Percentiles rank a stretch among this genome's conserved stretches.
phyloP scores from a whole-genome alignment of 345 rosid species.

The Mangifera indica region DNA sequence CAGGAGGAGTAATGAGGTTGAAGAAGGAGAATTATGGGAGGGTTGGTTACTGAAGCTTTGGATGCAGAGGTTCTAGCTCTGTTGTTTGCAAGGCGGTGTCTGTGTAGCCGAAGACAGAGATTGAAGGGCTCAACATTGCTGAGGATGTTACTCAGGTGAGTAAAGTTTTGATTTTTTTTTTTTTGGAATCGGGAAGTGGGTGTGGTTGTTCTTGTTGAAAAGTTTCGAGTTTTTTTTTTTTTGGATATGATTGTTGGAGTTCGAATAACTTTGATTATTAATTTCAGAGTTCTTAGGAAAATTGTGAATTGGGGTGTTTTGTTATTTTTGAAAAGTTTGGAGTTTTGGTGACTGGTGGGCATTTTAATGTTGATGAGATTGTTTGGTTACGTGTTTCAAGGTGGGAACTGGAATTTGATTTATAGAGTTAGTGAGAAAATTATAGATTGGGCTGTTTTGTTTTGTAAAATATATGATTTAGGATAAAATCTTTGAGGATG shows the following conservation, averaged over 20 bases:
- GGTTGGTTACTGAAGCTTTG: conserved; percentile 26
- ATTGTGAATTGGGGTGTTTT: neutral
- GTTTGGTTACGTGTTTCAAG: too few relatives aligned
- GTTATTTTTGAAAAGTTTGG: conserved; percentile 4
- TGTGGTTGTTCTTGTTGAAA: conserved; percentile 2
- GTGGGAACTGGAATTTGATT: too few relatives aligned
- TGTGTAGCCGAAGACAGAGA: conserved; percentile 48
- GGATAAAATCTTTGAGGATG: neutral
- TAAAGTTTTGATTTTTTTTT: neutral
- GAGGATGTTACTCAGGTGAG: conserved; percentile 76
- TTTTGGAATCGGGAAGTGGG: neutral
- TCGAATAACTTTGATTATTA: too few relatives aligned
- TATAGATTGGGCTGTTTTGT: too few relatives aligned
- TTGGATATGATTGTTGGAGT: too few relatives aligned
- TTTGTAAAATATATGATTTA: neutral
- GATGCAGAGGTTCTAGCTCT: conserved; percentile 12
- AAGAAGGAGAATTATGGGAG: conserved; percentile 24
- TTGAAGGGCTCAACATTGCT: conserved; percentile 81
- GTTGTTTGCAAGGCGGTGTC: conserved; percentile 70
- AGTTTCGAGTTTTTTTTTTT: neutral
- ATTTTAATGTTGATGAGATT: neutral
- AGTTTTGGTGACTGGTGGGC: neutral
- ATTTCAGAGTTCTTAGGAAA: neutral
- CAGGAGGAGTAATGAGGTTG: conserved; percentile 17
- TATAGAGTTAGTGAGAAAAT: too few relatives aligned